A percentile compares a stretch with the other conserved stretches of the same genome.
These are phyloP conservation scores for Fusarium secorum DNA, from an alignment of 2,329 filamentous ascomycete genomes.

Conservation along the genomic window DNA sequence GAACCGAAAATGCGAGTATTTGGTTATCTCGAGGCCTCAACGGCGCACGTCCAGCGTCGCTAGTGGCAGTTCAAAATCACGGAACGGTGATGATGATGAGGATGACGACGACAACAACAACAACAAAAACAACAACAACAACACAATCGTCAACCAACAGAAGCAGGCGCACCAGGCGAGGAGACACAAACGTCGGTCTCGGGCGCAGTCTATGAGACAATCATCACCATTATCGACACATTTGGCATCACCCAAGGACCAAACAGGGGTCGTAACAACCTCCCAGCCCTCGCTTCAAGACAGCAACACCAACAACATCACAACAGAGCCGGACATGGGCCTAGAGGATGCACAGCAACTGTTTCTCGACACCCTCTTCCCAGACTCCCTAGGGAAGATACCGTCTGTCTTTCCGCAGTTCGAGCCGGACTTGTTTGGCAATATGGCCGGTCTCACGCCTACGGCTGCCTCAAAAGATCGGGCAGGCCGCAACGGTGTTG, in stretches of 20 bases:
- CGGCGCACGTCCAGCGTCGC: background rate
- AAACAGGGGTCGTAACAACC: rapidly evolving
- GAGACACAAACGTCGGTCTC: background rate
- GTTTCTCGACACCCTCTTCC: background rate
- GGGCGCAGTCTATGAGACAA: background rate
- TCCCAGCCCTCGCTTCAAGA: background rate
- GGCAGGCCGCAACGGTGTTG: background rate
- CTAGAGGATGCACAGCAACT: background rate
- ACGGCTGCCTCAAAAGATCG: background rate
- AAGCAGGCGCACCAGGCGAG: background rate
- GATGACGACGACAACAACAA: background rate
- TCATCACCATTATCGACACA: background rate
- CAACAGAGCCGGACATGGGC: background rate
- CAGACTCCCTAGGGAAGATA: background rate
- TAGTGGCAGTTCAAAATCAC: background rate
- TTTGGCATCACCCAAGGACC: background rate
- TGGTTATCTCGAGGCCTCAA: background rate
- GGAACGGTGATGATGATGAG: background rate
- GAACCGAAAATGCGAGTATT: background rate
- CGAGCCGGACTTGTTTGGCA: background rate
- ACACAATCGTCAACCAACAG: background rate
- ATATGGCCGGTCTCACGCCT: background rate
- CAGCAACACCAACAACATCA: background rate
- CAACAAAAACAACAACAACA: background rate
- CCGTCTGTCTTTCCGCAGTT: background rate